Percentiles rank a stretch among this genome's conserved stretches.
Conservation (phyloP, 768 basidiomycete species). For the Pulveroboletus sp. region DNA sequence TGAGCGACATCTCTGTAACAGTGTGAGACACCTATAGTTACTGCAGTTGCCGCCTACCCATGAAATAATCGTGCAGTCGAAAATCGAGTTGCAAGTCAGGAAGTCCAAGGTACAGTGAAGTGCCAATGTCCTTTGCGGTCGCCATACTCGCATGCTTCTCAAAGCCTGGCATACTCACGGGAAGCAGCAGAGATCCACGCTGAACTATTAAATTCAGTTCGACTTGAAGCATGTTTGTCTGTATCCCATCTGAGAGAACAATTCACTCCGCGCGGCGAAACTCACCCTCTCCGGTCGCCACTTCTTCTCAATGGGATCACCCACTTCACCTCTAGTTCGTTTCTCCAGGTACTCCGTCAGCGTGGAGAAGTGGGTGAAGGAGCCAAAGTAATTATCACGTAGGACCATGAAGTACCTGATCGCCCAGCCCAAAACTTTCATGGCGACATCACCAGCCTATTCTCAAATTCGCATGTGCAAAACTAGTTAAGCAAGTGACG, state of each 20-base stretch:
- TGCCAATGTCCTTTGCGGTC: slow-evolving; percentile 41
- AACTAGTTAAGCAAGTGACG: background rate
- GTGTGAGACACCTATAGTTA: slow-evolving; percentile 7
- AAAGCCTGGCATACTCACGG: slow-evolving; percentile 64
- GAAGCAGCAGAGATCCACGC: slow-evolving; percentile 54
- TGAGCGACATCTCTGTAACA: slow-evolving; percentile 68
- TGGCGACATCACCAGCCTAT: slow-evolving; percentile 51
- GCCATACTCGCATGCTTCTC: slow-evolving; percentile 30
- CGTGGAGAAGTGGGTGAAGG: slow-evolving; percentile 90
- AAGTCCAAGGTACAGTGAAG: slow-evolving; percentile 50
- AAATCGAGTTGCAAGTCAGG: slow-evolving; percentile 74
- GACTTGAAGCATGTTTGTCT: slow-evolving; percentile 85
- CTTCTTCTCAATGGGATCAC: slow-evolving; percentile 77
- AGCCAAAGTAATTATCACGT: slow-evolving; percentile 91
- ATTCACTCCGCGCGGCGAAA: background rate
- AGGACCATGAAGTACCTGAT: slow-evolving; percentile 84
- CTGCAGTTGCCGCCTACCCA: slow-evolving; percentile 52
- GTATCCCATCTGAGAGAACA: slow-evolving; percentile 9
- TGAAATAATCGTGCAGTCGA: slow-evolving; percentile 78
- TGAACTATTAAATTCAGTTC: slow-evolving; percentile 52
- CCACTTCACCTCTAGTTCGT: slow-evolving; percentile 52
- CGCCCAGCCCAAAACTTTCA: slow-evolving; percentile 81
- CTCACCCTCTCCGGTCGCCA: slow-evolving; percentile 76
- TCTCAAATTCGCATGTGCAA: slow-evolving; percentile 1
- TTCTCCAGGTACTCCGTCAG: slow-evolving; percentile 80